Percentiles rank a stretch among this genome's conserved stretches.
phyloP scores from a whole-genome alignment of 2,329 filamentous ascomycete genomes.

The Hypoxylon sp. region DNA sequence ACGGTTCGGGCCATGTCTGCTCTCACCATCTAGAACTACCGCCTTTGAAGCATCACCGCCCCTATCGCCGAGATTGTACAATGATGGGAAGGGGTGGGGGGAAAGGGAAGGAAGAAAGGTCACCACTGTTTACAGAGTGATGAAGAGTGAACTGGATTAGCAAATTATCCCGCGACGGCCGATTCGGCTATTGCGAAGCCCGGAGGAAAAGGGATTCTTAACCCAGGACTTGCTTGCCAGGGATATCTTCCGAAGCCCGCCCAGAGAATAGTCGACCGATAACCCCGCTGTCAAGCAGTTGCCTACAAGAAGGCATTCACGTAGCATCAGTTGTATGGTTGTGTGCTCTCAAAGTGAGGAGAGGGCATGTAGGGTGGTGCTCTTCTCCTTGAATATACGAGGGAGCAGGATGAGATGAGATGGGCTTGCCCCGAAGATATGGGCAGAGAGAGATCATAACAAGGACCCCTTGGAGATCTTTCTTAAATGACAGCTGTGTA shows the following conservation, averaged over 20 bases:
- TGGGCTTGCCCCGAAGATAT: constrained; percentile 18
- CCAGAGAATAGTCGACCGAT: constrained; percentile 22
- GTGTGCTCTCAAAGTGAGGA: background rate
- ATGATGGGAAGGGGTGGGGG: no score
- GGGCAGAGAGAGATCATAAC: constrained; percentile 13
- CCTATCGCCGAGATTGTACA: background rate
- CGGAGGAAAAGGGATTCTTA: constrained; percentile 1
- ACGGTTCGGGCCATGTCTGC: background rate
- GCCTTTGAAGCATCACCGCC: background rate
- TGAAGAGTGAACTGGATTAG: constrained; percentile 3
- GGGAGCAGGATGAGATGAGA: background rate
- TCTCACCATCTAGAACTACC: background rate
- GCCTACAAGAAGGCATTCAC: background rate
- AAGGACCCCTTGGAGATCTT: constrained; percentile 27
- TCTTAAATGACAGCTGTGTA: constrained; percentile 15
- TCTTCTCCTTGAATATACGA: background rate
- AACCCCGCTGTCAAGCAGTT: constrained; percentile 21
- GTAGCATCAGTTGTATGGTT: background rate
- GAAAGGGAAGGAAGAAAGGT: background rate
- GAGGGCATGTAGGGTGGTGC: background rate
- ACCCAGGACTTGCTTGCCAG: background rate
- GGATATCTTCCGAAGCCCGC: constrained; percentile 25
- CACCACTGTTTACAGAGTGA: background rate
- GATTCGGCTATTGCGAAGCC: constrained; percentile 5
- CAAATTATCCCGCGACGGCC: constrained; percentile 8